phyloP scores from a whole-genome alignment of 306 rosid species.

The Psophocarpus tetragonolobus region DNA sequence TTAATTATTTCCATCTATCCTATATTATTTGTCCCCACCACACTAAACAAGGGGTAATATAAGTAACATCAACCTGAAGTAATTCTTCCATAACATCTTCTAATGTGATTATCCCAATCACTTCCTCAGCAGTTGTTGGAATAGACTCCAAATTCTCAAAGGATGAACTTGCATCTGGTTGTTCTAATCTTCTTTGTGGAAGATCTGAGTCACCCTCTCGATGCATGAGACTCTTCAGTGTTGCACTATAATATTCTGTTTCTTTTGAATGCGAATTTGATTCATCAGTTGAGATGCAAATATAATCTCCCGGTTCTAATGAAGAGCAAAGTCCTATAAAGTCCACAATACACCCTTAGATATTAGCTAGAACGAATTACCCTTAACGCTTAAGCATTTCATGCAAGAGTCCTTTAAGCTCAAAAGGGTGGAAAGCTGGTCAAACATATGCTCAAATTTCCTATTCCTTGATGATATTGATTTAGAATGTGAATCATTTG shows the following conservation, averaged over 20 bases:
- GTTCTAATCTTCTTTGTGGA: slow-evolving; percentile 21
- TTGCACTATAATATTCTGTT: slow-evolving; percentile 40
- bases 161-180: slow-evolving; percentile 31
- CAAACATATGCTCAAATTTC: not conserved
- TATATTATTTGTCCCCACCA: too few species aligned
- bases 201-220: slow-evolving; percentile 33
- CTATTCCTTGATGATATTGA: not conserved
- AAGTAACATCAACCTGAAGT: slow-evolving; percentile 56
- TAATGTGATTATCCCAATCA: slow-evolving; percentile 70
- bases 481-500: not conserved
- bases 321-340: slow-evolving; percentile 31
- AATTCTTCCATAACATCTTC: slow-evolving; percentile 87
- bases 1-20: too few species aligned
- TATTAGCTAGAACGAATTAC: not conserved
- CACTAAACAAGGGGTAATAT: too few species aligned
- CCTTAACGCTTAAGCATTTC: not conserved
- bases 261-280: slow-evolving; percentile 38
- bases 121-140: slow-evolving; percentile 43
- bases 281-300: slow-evolving; percentile 37
- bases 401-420: not conserved
- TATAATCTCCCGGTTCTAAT: slow-evolving; percentile 21
- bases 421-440: slow-evolving; percentile 3
- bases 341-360: not conserved
- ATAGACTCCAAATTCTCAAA: slow-evolving; percentile 36
- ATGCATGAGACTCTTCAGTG: slow-evolving; percentile 39